Evolutionary conservation across 495 filamentous ascomycete species (phyloP).

Genomic region (Cudoniella acicularis): DNA sequence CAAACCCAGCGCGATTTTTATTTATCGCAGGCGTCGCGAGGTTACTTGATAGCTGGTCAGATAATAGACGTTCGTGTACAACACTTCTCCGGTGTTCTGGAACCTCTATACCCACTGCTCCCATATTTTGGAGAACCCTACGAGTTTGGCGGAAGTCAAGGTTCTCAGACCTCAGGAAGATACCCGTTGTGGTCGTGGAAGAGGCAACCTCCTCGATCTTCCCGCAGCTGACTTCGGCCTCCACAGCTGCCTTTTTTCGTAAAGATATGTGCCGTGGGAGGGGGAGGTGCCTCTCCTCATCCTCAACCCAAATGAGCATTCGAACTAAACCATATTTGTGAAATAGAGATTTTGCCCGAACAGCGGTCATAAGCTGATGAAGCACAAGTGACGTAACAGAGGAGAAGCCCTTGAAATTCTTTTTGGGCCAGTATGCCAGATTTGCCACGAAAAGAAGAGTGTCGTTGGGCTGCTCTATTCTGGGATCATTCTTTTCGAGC

Average conservation of each 20-base stretch:
- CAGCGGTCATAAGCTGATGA: conserved; percentile 42
- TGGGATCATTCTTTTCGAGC: conserved; percentile 21
- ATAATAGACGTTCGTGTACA: conserved; percentile 12
- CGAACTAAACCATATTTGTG: conserved; percentile 66
- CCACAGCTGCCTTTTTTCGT: conserved; percentile 49
- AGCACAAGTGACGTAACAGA: conserved; percentile 41
- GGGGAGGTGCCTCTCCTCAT: conserved; percentile 42
- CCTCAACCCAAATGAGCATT: conserved; percentile 59
- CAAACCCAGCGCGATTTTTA: neutral
- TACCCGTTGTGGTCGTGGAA: conserved; percentile 8
- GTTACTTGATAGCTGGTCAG: neutral
- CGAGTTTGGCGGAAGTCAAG: conserved; percentile 32
- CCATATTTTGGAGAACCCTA: conserved; percentile 20
- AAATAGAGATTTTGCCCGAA: conserved; percentile 41
- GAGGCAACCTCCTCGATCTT: conserved; percentile 43
- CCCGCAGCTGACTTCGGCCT: conserved; percentile 53
- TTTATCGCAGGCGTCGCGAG: neutral
- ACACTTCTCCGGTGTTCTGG: conserved; percentile 16
- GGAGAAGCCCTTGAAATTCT: conserved; percentile 19
- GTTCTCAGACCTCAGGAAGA: conserved; percentile 16
- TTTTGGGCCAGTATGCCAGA: conserved; percentile 39
- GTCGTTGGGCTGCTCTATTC: conserved; percentile 48
- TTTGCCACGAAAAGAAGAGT: conserved; percentile 66
- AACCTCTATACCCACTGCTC: conserved; percentile 2
- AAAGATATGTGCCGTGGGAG: conserved; percentile 50